Evolutionary conservation across 2,329 filamentous ascomycete species (phyloP), one percentile per base, ranked within the genome.

Genomic region (Parastagonospora nodorum): DNA sequence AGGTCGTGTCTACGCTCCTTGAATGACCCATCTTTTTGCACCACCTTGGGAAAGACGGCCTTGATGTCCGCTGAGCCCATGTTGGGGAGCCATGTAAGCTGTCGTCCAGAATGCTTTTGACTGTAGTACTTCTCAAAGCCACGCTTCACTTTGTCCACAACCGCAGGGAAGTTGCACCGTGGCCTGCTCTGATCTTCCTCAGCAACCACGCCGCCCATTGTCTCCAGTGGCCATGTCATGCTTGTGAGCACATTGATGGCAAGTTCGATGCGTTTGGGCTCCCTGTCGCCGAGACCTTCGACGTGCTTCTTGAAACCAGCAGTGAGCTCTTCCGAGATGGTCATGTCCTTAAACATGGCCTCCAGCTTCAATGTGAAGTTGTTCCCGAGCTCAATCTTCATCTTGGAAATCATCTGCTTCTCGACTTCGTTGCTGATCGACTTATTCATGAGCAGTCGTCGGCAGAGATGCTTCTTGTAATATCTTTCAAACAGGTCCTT

Each of bases 281-380:
- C 80, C 2, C 75, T 75, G 44, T 82, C 81, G n/a, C 77, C 81
- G 12, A 75, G 82, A 66, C 71, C 85, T 73, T 71, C 82, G 73
- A 86, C 85, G 56, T 93, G 84, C 12, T 83, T 82, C 58, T 87
- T 88, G 77, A 95, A 97, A 48, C 83, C 85, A 10, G 85, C 77
- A 0, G 89, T 91, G 24, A 97, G 82, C 58, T 96, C 93, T 47
- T 88, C 86, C 0, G 92, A 97, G 10, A 92, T 86, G 12, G 88
- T 85, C 84, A 97, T 92, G 67, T 99, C 94, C 75, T 92, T 92
- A 79, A 99, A 97, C 92, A 99, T 97, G 58, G 92, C 89, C 69
- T 99, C 94, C 38, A 99, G 85, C 71, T 95, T 96, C 66, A 85
- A 80, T 0, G 94, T 97, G 71, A 97, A 97, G 61, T 92, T 88